Base-by-base conservation (phyloP, 2,329 filamentous ascomycete species). In the Fusarium sp. region DNA sequence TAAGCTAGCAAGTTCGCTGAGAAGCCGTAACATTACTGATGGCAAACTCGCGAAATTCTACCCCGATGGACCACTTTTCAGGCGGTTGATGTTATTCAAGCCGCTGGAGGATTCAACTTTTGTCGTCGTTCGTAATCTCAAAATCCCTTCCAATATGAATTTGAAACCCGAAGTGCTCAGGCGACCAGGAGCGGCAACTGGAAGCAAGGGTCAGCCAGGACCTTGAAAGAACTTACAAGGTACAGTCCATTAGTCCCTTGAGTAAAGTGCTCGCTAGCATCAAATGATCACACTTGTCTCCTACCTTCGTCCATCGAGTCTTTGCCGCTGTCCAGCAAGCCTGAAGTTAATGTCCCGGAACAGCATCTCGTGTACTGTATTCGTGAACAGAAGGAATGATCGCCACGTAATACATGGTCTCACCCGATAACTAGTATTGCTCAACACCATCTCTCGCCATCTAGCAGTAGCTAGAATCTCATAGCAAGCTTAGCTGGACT, bases 121-220 rank as follows among this genome's bases (percentile, higher is more conserved):
- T 28, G 26, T 28, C 26, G 26, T 12, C 36, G 14, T 51, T 51
- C 40, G 19, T 43, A 51, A 64, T 28, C 32, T 46, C 26, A 52
- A 19, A 44, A 9, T 43, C 48, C 44, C 51, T 56, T 50, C 23
- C 24, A 59, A 53, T 51, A 50, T 36, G 20, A 55, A 20, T 46
- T 52, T 53, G 64, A 60, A 70, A 51, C 60, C 34, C 26, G 58
- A 39, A 42, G 40, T 56, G 51, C 61, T 61, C 68, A 15, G 28
- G 28, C 12, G 12, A 32, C 28, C 28, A 50, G 54, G 66, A 52
- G 38, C 40, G 49, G 63, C 39, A 69, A 53, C 26, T 55, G 30
- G 40, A 53, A 50, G 43, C 56, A 67, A 36, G 51, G 43, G 50
- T 61, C 42, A 48, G 43, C 53, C 34, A 46, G 42, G 28, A 15